Base-by-base conservation (phyloP, 805 yeast genomes). In the Ogataea haglerorum region DNA sequence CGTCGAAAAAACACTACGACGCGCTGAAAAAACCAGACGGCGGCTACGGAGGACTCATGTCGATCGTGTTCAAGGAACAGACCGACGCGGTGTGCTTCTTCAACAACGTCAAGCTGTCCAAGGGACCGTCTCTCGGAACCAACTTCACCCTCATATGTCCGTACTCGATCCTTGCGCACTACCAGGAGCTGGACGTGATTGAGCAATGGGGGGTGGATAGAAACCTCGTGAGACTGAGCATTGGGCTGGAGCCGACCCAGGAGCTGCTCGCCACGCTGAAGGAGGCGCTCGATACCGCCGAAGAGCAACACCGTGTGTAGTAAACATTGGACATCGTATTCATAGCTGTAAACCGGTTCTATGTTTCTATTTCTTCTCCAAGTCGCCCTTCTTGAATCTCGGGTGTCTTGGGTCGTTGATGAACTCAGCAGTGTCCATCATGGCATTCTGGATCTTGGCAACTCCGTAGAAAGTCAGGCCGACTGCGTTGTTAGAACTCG, bases 401-500 rank as follows among this genome's bases (percentile, higher is more conserved):
- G 96, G 96, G 75, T 88, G 88, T 77, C 95, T 85, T 73, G 96
- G 96, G 71, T 88, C 96, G 68, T 88, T 87, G 70, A 82, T 79
- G 75, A 81, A 88, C 70, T 86, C 95, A 49, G 75, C 76, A 46
- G 91, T 73, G 75, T 80, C 73, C 67, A 79, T 72, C 56, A 86
- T 75, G 48, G 83, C 82, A 47, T 65, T 67, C 49, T 88, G 80
- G 39, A 78, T 82, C 71, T 81, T 80, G 65, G 78, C 75, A 58
- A 86, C 72, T 54, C 80, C 73, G 71, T 70, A 82, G 75, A 78
- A 82, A 55, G 91, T 78, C 53, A 78, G 61, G 54, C 70, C 83
- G 44, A 60, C 67, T 61, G 43, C 42, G 5, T 10, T 30, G 43
- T 41, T 38, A 38, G 40, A 22, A 31, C 15, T 8, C 17, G 21